Conservation (phyloP, 2,329 filamentous ascomycete genomes). For the Simplicillium sp. region DNA sequence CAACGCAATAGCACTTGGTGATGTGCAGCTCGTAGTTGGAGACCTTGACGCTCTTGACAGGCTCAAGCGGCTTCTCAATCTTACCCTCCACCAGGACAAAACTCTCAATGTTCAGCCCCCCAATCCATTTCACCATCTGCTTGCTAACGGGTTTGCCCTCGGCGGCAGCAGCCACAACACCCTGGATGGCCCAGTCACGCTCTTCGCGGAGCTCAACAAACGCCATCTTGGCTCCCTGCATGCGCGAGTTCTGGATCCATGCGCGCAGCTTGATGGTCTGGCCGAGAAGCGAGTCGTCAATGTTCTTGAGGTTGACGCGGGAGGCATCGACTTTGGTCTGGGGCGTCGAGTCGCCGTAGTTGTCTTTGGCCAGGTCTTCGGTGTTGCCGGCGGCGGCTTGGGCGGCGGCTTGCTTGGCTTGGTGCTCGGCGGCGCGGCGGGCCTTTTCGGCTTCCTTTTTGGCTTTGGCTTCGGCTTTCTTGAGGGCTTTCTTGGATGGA, state of each 20-base stretch:
- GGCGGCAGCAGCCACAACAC: constrained; percentile 62
- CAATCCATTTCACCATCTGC: constrained; percentile 93
- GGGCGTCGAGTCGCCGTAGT: constrained; percentile 65
- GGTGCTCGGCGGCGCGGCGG: constrained; percentile 61
- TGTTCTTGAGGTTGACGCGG: constrained; percentile 49
- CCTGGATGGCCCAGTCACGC: constrained; percentile 70
- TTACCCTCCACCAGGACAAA: constrained; percentile 73
- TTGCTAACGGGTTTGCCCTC: constrained; percentile 58
- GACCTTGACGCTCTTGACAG: constrained; percentile 80
- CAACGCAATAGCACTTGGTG: constrained; percentile 71
- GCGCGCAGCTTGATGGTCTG: constrained; percentile 68
- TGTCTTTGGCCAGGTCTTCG: constrained; percentile 61
- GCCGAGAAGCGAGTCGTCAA: constrained; percentile 57
- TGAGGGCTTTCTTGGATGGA: constrained; percentile 69
- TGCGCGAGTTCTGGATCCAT: constrained; percentile 78
- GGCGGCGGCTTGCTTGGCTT: constrained; percentile 59
- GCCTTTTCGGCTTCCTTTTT: constrained; percentile 83
- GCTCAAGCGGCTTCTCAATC: constrained; percentile 74
- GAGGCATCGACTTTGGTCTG: constrained; percentile 48
- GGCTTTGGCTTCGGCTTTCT: constrained; percentile 78
- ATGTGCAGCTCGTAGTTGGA: constrained; percentile 80
- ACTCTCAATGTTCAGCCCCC: constrained; percentile 66
- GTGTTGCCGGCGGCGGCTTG: constrained; percentile 56
- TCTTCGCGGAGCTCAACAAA: constrained; percentile 80
- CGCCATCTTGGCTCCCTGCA: constrained; percentile 83